Percentiles rank a stretch among this genome's conserved stretches.
Conservation (phyloP, 139 green algal genomes). For the Chlorella vulgaris region DNA sequence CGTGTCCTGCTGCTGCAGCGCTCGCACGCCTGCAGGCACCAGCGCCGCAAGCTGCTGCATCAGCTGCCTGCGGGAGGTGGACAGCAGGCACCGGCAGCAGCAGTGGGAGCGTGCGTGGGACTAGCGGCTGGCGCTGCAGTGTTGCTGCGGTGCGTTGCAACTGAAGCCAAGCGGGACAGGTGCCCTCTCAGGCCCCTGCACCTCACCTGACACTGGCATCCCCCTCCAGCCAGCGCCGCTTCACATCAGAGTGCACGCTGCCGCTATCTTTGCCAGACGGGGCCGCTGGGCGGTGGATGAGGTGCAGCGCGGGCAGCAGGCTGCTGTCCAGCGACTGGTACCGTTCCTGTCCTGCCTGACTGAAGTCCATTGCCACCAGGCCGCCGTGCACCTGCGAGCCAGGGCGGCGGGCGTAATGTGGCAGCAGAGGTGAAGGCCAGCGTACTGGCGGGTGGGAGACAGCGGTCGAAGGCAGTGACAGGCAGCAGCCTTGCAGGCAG, state of each 20-base stretch:
- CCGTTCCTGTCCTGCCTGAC: conserved; percentile 37
- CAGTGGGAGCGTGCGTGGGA: neutral
- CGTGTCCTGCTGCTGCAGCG: conserved; percentile 49
- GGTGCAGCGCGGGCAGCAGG: conserved; percentile 68
- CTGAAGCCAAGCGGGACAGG: no score
- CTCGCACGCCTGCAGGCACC: conserved; percentile 57
- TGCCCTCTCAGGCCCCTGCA: no score
- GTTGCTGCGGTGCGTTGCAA: no score
- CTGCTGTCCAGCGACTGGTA: conserved; percentile 3
- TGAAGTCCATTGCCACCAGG: conserved; percentile 87
- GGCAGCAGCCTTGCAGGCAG: no score
- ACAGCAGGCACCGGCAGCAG: no score
- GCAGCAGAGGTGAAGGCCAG: neutral
- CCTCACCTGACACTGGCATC: conserved; percentile 48
- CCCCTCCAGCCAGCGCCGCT: conserved; percentile 70
- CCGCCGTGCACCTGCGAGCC: conserved; percentile 90
- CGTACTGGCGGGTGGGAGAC: neutral
- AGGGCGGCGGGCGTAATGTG: neutral
- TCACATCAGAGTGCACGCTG: conserved; percentile 72
- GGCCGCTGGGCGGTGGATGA: conserved; percentile 59
- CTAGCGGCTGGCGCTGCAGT: neutral
- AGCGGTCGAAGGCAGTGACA: no score
- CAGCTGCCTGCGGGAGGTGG: neutral
- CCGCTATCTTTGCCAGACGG: conserved; percentile 69
- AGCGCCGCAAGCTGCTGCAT: conserved; percentile 73